Percentiles rank a stretch among this genome's conserved stretches.
Conservation (phyloP, 495 filamentous ascomycete genomes). For the Penicillium canariense region DNA sequence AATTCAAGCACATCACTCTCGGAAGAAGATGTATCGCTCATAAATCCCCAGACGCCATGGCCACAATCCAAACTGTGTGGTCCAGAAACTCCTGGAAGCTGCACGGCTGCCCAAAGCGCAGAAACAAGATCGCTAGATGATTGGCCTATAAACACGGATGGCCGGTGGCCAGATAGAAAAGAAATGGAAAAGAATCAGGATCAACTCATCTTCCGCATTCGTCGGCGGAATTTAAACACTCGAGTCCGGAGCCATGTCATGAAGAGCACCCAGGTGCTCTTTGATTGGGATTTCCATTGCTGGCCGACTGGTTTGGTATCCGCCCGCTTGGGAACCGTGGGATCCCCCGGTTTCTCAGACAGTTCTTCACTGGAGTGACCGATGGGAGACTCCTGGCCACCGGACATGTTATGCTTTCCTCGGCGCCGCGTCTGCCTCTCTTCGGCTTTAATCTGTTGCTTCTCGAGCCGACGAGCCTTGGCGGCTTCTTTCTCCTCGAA, state of each 20-base stretch:
- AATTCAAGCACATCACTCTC: not conserved
- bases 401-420: conserved; percentile 27
- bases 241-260: conserved; percentile 49
- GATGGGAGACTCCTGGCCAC: conserved; percentile 13
- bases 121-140: conserved; percentile 14
- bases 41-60: conserved; percentile 2
- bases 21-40: not conserved
- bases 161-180: not conserved
- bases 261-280: conserved; percentile 47
- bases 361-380: conserved; percentile 10
- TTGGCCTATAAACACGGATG: conserved; percentile 1
- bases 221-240: conserved; percentile 45
- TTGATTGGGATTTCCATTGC: conserved; percentile 40
- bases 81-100: conserved; percentile 4
- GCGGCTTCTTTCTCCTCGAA: conserved; percentile 60
- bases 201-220: conserved; percentile 32
- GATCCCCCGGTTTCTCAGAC: conserved; percentile 15
- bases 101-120: conserved; percentile 8
- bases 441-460: conserved; percentile 52
- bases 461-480: conserved; percentile 54
- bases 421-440: conserved; percentile 39
- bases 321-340: not conserved
- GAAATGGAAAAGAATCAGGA: conserved; percentile 6
- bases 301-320: conserved; percentile 9
- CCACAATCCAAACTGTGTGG: not conserved